Conservation (phyloP, 768 basidiomycete genomes). For the Mycena pura region DNA sequence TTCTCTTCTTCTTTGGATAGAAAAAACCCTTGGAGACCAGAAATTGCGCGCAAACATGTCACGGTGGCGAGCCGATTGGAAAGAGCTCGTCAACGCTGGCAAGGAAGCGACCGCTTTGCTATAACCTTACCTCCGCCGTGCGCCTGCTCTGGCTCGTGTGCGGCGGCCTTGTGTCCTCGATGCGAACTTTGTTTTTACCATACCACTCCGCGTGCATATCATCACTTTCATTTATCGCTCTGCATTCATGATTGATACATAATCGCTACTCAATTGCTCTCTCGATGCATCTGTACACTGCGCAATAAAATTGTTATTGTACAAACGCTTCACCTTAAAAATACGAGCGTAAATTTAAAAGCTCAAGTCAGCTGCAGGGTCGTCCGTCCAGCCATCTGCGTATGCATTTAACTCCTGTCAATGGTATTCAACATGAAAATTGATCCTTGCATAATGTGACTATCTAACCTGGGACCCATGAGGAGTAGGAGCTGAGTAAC, state of each 20-base stretch:
- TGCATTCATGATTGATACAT: conserved; percentile 4
- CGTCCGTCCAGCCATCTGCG: conserved; percentile 46
- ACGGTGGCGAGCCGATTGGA: conserved; percentile 85
- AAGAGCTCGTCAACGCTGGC: conserved; percentile 66
- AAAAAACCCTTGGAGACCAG: conserved; percentile 60
- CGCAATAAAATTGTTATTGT: conserved; percentile 17
- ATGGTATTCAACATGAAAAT: neutral
- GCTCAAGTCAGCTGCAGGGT: conserved; percentile 39
- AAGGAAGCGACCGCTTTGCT: conserved; percentile 67
- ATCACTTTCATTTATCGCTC: neutral
- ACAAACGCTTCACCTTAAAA: conserved; percentile 12
- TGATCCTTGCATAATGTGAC: conserved; percentile 5
- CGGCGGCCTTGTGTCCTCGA: conserved; percentile 7
- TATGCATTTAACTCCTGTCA: conserved; percentile 39
- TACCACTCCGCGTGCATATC: too few species aligned
- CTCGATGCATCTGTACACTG: conserved; percentile 24
- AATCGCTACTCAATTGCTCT: conserved; percentile 23
- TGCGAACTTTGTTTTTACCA: neutral
- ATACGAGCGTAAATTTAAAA: conserved; percentile 33
- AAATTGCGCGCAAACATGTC: conserved; percentile 75
- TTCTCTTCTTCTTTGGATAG: conserved; percentile 81
- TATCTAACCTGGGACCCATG: neutral
- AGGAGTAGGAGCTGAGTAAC: neutral
- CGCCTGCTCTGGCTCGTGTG: neutral
- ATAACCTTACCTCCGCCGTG: conserved; percentile 37